Conservation (phyloP, 129 eudicot genomes). For the Lonicera japonica region DNA sequence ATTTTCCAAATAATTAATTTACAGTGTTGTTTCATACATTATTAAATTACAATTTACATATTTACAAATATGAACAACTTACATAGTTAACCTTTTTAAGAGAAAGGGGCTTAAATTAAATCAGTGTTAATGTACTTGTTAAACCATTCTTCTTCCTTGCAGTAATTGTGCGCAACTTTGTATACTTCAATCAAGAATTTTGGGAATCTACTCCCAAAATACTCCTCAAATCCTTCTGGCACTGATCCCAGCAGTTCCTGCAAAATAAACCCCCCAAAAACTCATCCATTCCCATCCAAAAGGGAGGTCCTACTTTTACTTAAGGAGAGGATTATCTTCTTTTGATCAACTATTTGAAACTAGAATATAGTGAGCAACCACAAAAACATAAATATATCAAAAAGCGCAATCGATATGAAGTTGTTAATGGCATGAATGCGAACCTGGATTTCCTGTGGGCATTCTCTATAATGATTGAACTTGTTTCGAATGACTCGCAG, state of each 20-base stretch:
- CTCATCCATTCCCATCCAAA: no score
- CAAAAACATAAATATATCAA: no score
- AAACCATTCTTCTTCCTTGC: conserved; percentile 66
- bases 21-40: no score
- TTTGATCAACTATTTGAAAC: no score
- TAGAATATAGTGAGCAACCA: no score
- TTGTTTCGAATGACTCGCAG: conserved; percentile 86
- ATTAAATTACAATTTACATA: conserved; percentile 5
- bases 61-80: conserved; percentile 6
- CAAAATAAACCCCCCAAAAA: background rate
- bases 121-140: conserved; percentile 42
- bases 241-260: conserved; percentile 81
- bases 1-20: no score
- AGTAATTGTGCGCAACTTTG: conserved; percentile 52
- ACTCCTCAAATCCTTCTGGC: conserved; percentile 76
- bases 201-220: conserved; percentile 73
- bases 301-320: no score
- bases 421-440: conserved; percentile 2
- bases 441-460: conserved; percentile 84
- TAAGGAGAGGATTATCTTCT: no score
- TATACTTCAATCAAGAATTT: conserved; percentile 80
- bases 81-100: background rate
- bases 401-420: no score
- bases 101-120: conserved; percentile 3
- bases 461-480: conserved; percentile 78